Evolutionary conservation across 345 rosid genomes (phyloP).

Genomic region (Clarkia xantiana): DNA sequence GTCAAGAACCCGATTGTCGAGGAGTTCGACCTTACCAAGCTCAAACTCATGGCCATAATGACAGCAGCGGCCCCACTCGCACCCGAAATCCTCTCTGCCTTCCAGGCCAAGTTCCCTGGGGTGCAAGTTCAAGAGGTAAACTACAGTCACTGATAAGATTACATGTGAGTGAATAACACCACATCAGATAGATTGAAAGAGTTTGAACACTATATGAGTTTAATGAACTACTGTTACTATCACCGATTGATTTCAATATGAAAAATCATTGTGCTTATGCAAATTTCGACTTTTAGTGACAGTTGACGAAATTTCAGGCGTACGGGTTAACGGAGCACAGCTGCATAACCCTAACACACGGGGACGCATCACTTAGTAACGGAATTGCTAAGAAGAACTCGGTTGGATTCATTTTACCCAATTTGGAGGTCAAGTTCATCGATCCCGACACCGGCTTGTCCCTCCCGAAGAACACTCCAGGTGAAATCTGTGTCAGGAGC

Average conservation of each 20-base stretch:
- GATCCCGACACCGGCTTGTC: slow-evolving; percentile 62
- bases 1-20: slow-evolving; percentile 79
- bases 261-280: too few relatives aligned
- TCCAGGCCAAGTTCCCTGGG: slow-evolving; percentile 55
- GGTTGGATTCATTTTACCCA: slow-evolving; percentile 77
- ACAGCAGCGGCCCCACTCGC: slow-evolving; percentile 90
- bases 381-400: slow-evolving; percentile 66
- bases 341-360: slow-evolving; percentile 80
- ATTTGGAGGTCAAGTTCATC: slow-evolving; percentile 71
- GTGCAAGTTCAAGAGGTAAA: slow-evolving; percentile 81
- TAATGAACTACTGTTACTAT: too few relatives aligned
- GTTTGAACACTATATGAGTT: too few relatives aligned
- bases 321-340: slow-evolving; percentile 96
- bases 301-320: slow-evolving; percentile 27
- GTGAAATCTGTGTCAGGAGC: slow-evolving; percentile 87
- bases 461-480: slow-evolving; percentile 56
- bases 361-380: slow-evolving; percentile 40
- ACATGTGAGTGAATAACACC: neutral
- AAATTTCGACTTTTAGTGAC: neutral
- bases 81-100: slow-evolving; percentile 60
- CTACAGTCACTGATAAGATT: too few relatives aligned
- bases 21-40: slow-evolving; percentile 69
- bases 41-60: slow-evolving; percentile 66
- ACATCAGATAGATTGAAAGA: too few relatives aligned
- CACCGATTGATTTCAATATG: too few relatives aligned